Evolutionary conservation across 139 green algal species (phyloP), one percentile per base, ranked within the genome.

Genomic region (Picochlorum sp.): DNA sequence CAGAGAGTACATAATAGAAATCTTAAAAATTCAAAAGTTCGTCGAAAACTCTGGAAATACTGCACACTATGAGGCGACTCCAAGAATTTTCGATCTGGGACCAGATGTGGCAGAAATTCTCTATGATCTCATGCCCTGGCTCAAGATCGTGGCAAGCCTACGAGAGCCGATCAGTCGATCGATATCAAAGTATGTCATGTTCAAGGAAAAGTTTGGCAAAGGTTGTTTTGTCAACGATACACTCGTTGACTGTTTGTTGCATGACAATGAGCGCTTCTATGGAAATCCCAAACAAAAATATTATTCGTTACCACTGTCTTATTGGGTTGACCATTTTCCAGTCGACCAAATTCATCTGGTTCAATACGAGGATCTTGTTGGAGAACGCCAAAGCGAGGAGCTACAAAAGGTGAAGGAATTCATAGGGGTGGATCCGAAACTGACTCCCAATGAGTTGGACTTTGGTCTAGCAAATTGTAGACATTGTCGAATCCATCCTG

Each of bases 141-240:
- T 64, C 16, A 64, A 50, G 39, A 39, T 69, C 36, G 36, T 69
- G 5, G 51, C 30, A 7, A 58, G 36, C 13, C n/a, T 69, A 30
- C 63, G 63, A 2, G 53, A 64, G 37, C 63, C 53, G 22, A 69
- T 64, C 36, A 69, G 59, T 20, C 20, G 32, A 47, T 28, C 50
- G 22, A 22, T 40, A 20, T 35, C 12, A 1, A 13, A 33, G 20
- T 36, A 63, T 39, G 20, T 70, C 30, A 40, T 35, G 5, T 51
- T 55, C 36, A 63, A 70, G 14, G 29, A 64, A 24, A 54, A 55
- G 44, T 56, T 52, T 14, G 24, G 29, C 29, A 62, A 25, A 5
- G 51, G 52, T 39, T 57, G 30, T 8, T 62, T 58, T 30, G 37
- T 62, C 5, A 33, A 58, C 5, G 50, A 64, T 32, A 56, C 39